Percentiles rank a stretch among this genome's conserved stretches.
Evolutionary conservation across 331 rosid genomes (phyloP).

Genomic region (Saraca asoca): DNA sequence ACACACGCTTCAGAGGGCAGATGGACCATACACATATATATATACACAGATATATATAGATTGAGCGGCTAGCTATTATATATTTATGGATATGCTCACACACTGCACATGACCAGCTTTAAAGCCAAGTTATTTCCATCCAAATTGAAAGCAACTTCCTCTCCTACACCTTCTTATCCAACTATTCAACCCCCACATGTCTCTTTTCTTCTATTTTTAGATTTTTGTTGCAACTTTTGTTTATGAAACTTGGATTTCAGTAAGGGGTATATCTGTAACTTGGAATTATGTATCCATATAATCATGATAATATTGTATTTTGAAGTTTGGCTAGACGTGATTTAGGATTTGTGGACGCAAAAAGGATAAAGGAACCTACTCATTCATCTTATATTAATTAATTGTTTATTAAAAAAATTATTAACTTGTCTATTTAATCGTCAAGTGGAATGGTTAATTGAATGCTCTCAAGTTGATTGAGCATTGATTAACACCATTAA

Average conservation of each 20-base stretch:
- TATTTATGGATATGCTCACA: no score
- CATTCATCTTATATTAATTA: no score
- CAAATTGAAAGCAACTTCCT: constrained; percentile 35
- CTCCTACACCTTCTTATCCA: neutral
- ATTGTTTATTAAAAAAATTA: no score
- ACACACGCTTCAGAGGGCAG: constrained; percentile 36
- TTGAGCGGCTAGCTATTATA: no score
- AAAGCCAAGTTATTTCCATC: constrained; percentile 49
- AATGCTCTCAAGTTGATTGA: no score
- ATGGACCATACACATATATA: no score
- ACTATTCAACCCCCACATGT: constrained; percentile 1
- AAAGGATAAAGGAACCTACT: neutral
- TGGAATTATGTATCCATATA: neutral
- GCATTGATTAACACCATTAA: no score
- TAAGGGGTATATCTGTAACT: neutral
- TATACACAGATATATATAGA: no score
- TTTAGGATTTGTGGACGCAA: constrained; percentile 5
- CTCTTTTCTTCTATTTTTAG: no score
- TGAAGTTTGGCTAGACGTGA: constrained; percentile 7
- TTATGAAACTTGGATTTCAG: no score
- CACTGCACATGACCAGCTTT: constrained; percentile 48
- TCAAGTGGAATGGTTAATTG: neutral
- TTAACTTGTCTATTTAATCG: neutral
- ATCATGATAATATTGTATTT: neutral
- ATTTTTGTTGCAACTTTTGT: no score